Percentiles rank a stretch among this genome's conserved stretches.
These are phyloP conservation scores for Isoetes engelmannii DNA, from an alignment of 83 land plant species.

Conservation along the genomic window DNA sequence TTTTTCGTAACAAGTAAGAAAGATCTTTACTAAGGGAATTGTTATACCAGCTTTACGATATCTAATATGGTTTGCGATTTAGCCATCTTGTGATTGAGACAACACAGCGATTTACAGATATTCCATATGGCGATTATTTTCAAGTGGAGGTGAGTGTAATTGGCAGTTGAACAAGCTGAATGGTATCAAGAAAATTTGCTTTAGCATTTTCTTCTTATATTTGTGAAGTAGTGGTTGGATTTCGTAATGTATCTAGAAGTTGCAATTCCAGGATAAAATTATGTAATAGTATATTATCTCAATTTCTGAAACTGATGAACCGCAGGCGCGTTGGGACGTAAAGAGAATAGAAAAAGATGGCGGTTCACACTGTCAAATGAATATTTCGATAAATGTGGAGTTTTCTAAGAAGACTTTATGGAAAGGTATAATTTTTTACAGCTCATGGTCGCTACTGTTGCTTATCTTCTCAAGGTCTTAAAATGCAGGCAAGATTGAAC, in stretches of 20 bases:
- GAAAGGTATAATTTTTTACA: conserved; percentile 41
- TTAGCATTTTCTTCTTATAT: background rate
- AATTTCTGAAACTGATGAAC: background rate
- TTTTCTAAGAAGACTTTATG: conserved; percentile 74
- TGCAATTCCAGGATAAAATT: background rate
- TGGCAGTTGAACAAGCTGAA: background rate
- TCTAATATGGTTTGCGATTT: conserved; percentile 11
- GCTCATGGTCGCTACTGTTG: background rate
- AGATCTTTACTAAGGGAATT: background rate
- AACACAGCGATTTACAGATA: conserved; percentile 71
- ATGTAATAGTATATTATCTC: background rate
- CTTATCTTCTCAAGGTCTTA: background rate
- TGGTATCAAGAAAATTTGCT: background rate
- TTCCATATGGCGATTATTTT: conserved; percentile 86
- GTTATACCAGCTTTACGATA: background rate
- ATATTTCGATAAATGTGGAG: conserved; percentile 61
- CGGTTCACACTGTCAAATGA: conserved; percentile 37
- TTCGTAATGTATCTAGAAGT: background rate
- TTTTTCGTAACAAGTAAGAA: conserved; percentile 61
- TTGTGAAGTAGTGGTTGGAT: background rate
- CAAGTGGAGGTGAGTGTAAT: conserved; percentile 57
- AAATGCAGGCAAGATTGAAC: conserved; percentile 71
- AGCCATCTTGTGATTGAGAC: conserved; percentile 80
- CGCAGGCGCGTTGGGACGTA: conserved; percentile 80
- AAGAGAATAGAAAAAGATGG: conserved; percentile 26